A percentile compares a stretch with the other conserved stretches of the same genome.
Evolutionary conservation across 306 rosid genomes (phyloP).

Genomic region (Lathyrus oleraceus): DNA sequence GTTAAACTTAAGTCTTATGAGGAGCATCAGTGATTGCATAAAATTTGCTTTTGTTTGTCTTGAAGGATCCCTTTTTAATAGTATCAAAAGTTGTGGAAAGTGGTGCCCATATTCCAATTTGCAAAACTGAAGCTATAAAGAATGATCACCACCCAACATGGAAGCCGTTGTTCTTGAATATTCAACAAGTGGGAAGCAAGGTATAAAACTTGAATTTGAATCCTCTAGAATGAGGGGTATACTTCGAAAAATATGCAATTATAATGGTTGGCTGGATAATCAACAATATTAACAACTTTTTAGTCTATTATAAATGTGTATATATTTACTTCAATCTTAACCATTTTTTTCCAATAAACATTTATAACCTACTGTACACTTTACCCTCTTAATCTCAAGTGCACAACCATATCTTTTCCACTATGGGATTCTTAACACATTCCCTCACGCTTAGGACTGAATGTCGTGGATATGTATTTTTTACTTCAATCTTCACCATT

Average conservation of each 20-base stretch:
- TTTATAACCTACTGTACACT: neutral
- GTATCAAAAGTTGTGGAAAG: constrained; percentile 74
- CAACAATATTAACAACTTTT: neutral
- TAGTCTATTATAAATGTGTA: constrained; percentile 1
- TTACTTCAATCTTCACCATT: too few relatives aligned
- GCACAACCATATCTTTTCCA: too few relatives aligned
- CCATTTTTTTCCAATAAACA: neutral
- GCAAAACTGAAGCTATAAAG: constrained; percentile 93
- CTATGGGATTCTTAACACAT: too few relatives aligned
- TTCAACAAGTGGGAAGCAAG: constrained; percentile 98
- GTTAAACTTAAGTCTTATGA: constrained; percentile 25
- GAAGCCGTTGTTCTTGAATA: constrained; percentile 84
- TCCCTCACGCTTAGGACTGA: too few relatives aligned
- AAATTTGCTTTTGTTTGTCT: constrained; percentile 36
- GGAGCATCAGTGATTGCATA: constrained; percentile 18
- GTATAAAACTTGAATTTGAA: constrained; percentile 42
- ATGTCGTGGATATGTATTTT: too few relatives aligned
- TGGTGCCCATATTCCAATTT: constrained; percentile 73
- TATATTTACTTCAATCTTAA: neutral
- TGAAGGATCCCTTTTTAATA: constrained; percentile 88
- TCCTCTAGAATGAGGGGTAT: neutral
- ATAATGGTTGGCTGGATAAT: neutral
- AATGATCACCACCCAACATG: constrained; percentile 82
- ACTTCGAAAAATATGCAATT: neutral
- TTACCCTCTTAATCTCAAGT: too few relatives aligned